Evolutionary conservation across 768 basidiomycete species (phyloP), one percentile per base, ranked within the genome.

Genomic region (Podaxis sp.): DNA sequence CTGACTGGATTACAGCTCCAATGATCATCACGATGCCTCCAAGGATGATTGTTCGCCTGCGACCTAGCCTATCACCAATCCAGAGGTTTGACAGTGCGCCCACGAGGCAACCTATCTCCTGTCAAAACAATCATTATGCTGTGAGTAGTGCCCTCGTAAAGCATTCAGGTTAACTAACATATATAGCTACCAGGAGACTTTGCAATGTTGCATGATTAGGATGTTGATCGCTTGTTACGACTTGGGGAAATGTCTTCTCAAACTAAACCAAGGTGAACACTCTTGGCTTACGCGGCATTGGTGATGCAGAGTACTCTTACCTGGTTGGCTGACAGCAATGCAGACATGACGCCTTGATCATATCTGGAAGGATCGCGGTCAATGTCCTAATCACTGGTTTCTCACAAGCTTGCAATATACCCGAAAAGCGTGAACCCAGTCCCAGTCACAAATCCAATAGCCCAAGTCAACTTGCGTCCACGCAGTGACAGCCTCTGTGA

Each of bases 271-370:
- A 42, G 19, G 33, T 46, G n/a, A 15, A 15, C 5, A 15, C 15
- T 44, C 61, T 15, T 55, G 42, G 28, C 46, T 28, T 39, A 26
- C 9, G 24, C 13, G 15, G 26, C 49, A 8, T 11, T 11, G n/a
- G 40, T 55, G 61, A 26, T 58, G 44, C 15, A 38, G 15, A 63
- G 5, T 13, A 13, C 15, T 3, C 58, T 55, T 24, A 84, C 83
- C 75, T 84, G 80, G 52, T 75, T 74, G 0, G 87, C 81, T 3
- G 82, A 86, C 54, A 89, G 72, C 22, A 88, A 74, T 17, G 86
- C 85, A n/a, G 82, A 83, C 87, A 89, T 87, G 36, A 88, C 87
- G 48, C 87, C 87, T 69, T 88, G 88, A 67, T 88, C 87, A 72
- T 87, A 88, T 28, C 85, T 86, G 9, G 26, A 54, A 19, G 12